phyloP scores from a whole-genome alignment of 1,139 yeast species.

The Schwanniomyces etchellsii region DNA sequence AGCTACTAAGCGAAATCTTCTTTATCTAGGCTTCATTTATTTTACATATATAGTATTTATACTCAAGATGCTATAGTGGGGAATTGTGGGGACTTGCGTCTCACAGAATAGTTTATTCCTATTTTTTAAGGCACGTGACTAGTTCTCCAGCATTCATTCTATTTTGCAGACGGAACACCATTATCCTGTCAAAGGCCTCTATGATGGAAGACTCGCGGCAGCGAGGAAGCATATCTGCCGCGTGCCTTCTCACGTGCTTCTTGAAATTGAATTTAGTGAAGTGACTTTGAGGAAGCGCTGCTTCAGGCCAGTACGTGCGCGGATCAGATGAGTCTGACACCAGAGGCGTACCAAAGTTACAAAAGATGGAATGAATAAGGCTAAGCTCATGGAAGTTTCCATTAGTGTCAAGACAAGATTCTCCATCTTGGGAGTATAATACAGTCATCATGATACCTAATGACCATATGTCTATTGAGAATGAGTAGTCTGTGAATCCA shows the following conservation, averaged over 20 bases:
- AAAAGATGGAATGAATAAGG: constrained; percentile 57
- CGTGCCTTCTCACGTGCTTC: constrained; percentile 11
- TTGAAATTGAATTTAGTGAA: constrained; percentile 25
- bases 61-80: too few relatives aligned
- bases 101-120: too few relatives aligned
- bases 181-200: constrained; percentile 17
- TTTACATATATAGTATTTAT: too few relatives aligned
- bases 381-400: constrained; percentile 52
- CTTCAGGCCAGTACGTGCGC: constrained; percentile 30
- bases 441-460: constrained; percentile 64
- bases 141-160: constrained; percentile 13
- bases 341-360: constrained; percentile 66
- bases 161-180: constrained; percentile 16
- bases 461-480: constrained; percentile 77
- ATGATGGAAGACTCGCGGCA: constrained; percentile 13
- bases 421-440: constrained; percentile 44
- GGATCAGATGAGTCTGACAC: constrained; percentile 39
- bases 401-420: constrained; percentile 33
- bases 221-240: constrained; percentile 20
- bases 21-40: too few relatives aligned
- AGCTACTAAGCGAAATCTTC: too few relatives aligned
- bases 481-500: constrained; percentile 57
- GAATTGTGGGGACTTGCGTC: too few relatives aligned
- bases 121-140: constrained; percentile 2
- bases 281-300: constrained; percentile 24